Conservation (phyloP, 2,329 filamentous ascomycete genomes). For the Talaromyces sp. region DNA sequence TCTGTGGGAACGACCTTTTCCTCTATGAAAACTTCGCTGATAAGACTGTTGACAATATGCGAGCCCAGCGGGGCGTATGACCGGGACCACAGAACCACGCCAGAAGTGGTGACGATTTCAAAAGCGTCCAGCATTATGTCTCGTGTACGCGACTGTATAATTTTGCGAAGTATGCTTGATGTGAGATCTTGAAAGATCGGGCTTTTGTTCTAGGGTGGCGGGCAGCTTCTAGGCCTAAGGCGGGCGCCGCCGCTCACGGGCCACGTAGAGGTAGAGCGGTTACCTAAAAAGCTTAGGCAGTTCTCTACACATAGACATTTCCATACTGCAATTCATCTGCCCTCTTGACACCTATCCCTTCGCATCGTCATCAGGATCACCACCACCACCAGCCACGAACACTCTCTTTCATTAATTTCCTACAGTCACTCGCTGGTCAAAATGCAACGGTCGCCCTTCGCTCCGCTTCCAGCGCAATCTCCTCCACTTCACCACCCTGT, state of each 20-base stretch:
- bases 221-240: constrained; percentile 8
- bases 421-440: neutral
- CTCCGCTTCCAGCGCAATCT: constrained; percentile 70
- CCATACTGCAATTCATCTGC: neutral
- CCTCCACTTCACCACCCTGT: constrained; percentile 95
- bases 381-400: neutral
- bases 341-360: constrained; percentile 4
- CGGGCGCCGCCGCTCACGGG: neutral
- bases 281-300: neutral
- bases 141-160: neutral
- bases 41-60: constrained; percentile 87
- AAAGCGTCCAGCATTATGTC: constrained; percentile 84
- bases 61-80: constrained; percentile 76
- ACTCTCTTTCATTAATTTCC: neutral
- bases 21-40: constrained; percentile 96
- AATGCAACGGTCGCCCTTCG: constrained; percentile 86
- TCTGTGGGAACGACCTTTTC: constrained; percentile 69
- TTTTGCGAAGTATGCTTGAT: neutral
- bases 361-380: neutral
- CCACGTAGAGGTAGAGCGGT: neutral
- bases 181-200: neutral
- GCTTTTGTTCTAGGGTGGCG: constrained; percentile 1
- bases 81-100: constrained; percentile 94
- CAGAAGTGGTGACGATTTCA: constrained; percentile 92
- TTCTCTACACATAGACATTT: neutral